These are phyloP conservation scores for Vanrija humicola DNA, from an alignment of 1,284 basidiomycete genomes.

Conservation along the genomic window DNA sequence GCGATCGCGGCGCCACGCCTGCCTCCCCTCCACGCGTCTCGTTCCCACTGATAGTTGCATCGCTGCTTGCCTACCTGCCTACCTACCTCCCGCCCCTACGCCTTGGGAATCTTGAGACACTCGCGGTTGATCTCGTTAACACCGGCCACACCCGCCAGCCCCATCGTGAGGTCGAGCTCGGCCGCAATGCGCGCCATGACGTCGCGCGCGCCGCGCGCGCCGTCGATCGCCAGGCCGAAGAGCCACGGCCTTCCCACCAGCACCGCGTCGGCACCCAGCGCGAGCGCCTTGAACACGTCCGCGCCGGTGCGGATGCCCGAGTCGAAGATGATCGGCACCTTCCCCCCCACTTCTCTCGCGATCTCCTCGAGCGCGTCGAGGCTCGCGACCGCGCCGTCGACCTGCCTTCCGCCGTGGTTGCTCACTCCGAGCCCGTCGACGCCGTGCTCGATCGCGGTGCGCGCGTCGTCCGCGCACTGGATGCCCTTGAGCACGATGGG, in stretches of 20 bases:
- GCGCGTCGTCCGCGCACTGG: constrained; percentile 62
- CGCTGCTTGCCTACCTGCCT: no score
- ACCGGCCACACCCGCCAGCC: constrained; percentile 18
- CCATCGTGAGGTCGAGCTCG: constrained; percentile 57
- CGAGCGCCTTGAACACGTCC: constrained; percentile 66
- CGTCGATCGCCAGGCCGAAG: constrained; percentile 61
- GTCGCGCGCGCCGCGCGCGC: constrained; percentile 63
- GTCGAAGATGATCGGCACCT: constrained; percentile 64
- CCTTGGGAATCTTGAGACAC: constrained; percentile 1
- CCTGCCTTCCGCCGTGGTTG: constrained; percentile 77
- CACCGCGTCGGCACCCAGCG: constrained; percentile 43
- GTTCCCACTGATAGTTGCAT: no score
- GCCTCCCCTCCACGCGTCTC: no score
- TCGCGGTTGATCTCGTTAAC: constrained; percentile 14
- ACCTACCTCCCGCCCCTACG: no score
- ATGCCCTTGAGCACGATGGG: constrained; percentile 65
- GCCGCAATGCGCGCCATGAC: constrained; percentile 61
- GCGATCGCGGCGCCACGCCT: no score
- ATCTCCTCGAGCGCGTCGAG: constrained; percentile 60
- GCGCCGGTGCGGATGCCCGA: constrained; percentile 71
- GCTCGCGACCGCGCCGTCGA: constrained; percentile 71
- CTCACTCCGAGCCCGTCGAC: constrained; percentile 73
- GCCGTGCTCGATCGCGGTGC: constrained; percentile 60
- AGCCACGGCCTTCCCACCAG: constrained; percentile 48
- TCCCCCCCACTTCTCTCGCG: constrained; percentile 49